Evolutionary conservation across 202 grass and related monocot genomes (phyloP).

Genomic region (Alloteropsis angusta): DNA sequence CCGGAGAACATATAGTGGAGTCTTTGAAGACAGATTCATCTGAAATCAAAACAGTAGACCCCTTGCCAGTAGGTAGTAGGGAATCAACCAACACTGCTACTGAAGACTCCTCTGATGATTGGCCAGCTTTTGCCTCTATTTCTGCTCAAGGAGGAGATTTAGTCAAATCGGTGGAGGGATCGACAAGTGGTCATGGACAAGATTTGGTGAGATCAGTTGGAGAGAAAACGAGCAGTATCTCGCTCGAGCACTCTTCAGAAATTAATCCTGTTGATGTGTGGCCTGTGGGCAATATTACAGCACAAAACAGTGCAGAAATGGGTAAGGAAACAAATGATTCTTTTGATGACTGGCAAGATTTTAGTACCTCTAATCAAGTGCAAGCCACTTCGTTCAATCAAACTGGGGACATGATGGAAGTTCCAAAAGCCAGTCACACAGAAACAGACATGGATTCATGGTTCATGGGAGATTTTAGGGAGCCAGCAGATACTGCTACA

Average conservation of each 20-base stretch:
- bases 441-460: constrained; percentile 31
- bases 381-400: constrained; percentile 19
- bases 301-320: constrained; percentile 24
- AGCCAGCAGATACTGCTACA: constrained; percentile 7
- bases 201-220: constrained; percentile 11
- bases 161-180: constrained; percentile 12
- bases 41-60: constrained; percentile 27
- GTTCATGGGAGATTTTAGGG: constrained; percentile 37
- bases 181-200: not conserved
- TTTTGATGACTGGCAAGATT: constrained; percentile 76
- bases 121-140: constrained; percentile 50
- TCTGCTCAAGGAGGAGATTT: constrained; percentile 40
- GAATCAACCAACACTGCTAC: constrained; percentile 32
- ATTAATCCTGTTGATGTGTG: constrained; percentile 41
- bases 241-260: constrained; percentile 31
- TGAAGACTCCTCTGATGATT: constrained; percentile 36
- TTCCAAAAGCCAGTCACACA: constrained; percentile 12
- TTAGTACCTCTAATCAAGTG: constrained; percentile 40
- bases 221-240: constrained; percentile 1
- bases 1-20: constrained; percentile 7
- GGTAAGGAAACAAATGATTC: constrained; percentile 33
- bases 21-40: constrained; percentile 3
- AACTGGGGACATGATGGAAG: constrained; percentile 17
- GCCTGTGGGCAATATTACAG: constrained; percentile 31
- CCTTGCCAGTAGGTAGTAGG: constrained; percentile 27